These are phyloP conservation scores for Neurospora tetrasperma DNA, from an alignment of 495 filamentous ascomycete species.

Conservation along the genomic window DNA sequence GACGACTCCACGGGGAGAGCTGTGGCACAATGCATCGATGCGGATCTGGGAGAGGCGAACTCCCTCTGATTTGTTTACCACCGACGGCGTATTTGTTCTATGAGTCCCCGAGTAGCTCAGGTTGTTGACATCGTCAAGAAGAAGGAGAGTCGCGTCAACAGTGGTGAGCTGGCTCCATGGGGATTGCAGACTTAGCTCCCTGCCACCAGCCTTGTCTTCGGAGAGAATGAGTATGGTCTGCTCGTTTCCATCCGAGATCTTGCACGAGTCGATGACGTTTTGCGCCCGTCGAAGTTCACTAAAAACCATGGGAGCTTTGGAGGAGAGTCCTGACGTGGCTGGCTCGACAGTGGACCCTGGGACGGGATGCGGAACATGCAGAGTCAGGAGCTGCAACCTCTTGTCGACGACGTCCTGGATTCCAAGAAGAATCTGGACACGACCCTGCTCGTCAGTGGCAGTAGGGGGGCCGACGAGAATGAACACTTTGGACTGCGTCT, in stretches of 20 bases:
- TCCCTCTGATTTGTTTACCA: constrained; percentile 1
- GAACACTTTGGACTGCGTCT: constrained; percentile 49
- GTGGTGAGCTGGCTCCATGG: constrained; percentile 59
- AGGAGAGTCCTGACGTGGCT: constrained; percentile 7
- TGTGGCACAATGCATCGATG: constrained; percentile 33
- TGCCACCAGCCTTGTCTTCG: constrained; percentile 49
- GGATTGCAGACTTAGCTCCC: constrained; percentile 60
- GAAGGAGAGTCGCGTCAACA: constrained; percentile 39
- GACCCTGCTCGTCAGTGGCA: constrained; percentile 37
- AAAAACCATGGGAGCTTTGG: constrained; percentile 25
- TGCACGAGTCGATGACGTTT: constrained; percentile 65
- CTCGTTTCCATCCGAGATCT: constrained; percentile 55
- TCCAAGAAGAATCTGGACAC: constrained; percentile 51
- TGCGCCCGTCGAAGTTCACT: constrained; percentile 39
- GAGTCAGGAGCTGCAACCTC: constrained; percentile 55
- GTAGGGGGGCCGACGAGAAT: constrained; percentile 50
- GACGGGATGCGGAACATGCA: constrained; percentile 36
- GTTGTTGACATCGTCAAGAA: constrained; percentile 26
- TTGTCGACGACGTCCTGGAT: constrained; percentile 58
- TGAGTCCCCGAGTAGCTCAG: constrained; percentile 30
- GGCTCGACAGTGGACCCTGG: background rate
- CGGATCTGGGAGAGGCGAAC: constrained; percentile 22
- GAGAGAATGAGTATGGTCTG: constrained; percentile 57
- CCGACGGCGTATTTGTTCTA: background rate
- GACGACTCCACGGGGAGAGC: constrained; percentile 44